Conservation (phyloP, 768 basidiomycete species). For the Hypholoma fasciculare region DNA sequence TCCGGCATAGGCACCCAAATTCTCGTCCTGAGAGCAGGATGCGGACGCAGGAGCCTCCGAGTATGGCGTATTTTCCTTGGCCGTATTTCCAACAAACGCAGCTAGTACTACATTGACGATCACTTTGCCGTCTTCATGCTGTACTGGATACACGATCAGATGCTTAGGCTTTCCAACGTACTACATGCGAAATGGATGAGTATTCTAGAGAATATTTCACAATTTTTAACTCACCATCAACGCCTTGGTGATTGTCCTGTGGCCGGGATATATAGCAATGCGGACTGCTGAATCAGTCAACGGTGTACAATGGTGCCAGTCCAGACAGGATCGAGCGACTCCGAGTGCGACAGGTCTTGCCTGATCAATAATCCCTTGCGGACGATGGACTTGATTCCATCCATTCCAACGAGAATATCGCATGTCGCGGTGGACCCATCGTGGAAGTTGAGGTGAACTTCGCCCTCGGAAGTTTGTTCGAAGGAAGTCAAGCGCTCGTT, state of each 20-base stretch:
- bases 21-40: neutral
- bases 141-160: neutral
- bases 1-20: neutral
- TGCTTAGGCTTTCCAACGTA: neutral
- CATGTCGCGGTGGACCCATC: conserved; percentile 35
- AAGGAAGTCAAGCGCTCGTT: conserved; percentile 35
- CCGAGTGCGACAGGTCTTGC: conserved; percentile 9
- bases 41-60: neutral
- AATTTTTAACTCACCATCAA: neutral
- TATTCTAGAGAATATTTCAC: too few species aligned
- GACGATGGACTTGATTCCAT: conserved; percentile 40
- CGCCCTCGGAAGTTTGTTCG: conserved; percentile 17
- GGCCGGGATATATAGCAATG: conserved; percentile 30
- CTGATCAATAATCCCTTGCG: conserved; percentile 16
- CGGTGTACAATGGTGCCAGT: conserved; percentile 39
- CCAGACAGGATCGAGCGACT: conserved; percentile 34
- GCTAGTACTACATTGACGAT: neutral
- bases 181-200: neutral
- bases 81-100: neutral
- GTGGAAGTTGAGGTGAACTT: conserved; percentile 32
- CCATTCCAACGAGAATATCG: conserved; percentile 43
- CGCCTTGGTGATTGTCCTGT: conserved; percentile 13
- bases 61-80: neutral
- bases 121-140: neutral
- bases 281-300: conserved; percentile 28